phyloP scores from a whole-genome alignment of 2,329 filamentous ascomycete species.

The Alternaria sp. region DNA sequence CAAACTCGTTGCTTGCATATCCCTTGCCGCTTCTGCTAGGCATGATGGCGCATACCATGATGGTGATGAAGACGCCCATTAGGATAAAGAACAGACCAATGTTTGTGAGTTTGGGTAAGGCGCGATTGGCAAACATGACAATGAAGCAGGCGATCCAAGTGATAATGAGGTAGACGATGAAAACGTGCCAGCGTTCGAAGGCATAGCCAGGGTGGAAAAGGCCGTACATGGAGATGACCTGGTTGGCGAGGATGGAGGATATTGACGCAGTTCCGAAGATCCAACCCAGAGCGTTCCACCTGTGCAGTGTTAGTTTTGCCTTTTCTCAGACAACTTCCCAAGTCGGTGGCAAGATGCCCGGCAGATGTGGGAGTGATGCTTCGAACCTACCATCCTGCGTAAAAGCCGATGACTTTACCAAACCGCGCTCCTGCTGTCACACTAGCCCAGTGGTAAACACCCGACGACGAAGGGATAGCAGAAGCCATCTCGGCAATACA shows the following conservation, averaged over 20 bases:
- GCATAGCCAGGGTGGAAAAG: slow-evolving; percentile 58
- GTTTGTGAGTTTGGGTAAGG: slow-evolving; percentile 63
- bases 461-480: slow-evolving; percentile 53
- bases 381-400: slow-evolving; percentile 56
- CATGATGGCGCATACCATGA: slow-evolving; percentile 66
- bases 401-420: slow-evolving; percentile 59
- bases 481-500: slow-evolving; percentile 62
- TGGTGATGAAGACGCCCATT: slow-evolving; percentile 63
- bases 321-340: neutral
- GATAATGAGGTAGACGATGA: slow-evolving; percentile 59
- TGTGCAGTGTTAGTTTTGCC: slow-evolving; percentile 23
- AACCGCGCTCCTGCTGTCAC: slow-evolving; percentile 58
- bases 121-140: slow-evolving; percentile 65
- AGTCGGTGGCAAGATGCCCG: neutral
- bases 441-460: slow-evolving; percentile 64
- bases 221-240: slow-evolving; percentile 59
- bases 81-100: slow-evolving; percentile 64
- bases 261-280: slow-evolving; percentile 57
- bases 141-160: slow-evolving; percentile 58
- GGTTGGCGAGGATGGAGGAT: slow-evolving; percentile 56
- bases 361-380: neutral
- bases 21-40: slow-evolving; percentile 56
- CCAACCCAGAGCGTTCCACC: slow-evolving; percentile 63
- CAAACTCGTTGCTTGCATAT: slow-evolving; percentile 53
- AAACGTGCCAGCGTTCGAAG: slow-evolving; percentile 61